These are phyloP conservation scores for Penicillium canescens DNA, from an alignment of 495 filamentous ascomycete species.

Conservation along the genomic window DNA sequence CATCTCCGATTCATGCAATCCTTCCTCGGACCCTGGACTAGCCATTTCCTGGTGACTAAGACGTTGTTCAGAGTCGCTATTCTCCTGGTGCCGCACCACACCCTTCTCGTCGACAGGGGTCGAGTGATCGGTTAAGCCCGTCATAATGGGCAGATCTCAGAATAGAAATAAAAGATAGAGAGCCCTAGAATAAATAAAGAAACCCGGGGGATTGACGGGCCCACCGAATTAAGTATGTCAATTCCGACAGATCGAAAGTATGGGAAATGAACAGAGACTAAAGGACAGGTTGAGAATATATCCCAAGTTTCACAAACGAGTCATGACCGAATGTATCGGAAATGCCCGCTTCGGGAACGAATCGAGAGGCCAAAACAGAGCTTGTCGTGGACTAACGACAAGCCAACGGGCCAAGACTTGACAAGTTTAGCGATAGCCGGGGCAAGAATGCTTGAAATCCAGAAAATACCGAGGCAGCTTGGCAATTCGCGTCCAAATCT, in stretches of 20 bases:
- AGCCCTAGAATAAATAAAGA: background rate
- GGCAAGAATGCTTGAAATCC: conserved; percentile 10
- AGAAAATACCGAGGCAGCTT: conserved; percentile 36
- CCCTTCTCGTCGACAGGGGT: conserved; percentile 30
- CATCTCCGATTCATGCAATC: conserved; percentile 21
- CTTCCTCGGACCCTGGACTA: conserved; percentile 15
- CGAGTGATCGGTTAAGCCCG: conserved; percentile 18
- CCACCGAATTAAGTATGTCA: background rate
- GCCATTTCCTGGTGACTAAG: conserved; percentile 29
- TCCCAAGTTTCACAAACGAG: background rate
- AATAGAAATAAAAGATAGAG: background rate
- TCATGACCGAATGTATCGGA: conserved; percentile 1
- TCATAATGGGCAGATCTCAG: conserved; percentile 11
- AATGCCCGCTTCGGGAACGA: conserved; percentile 7
- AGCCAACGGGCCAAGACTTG: background rate
- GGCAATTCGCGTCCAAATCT: conserved; percentile 1
- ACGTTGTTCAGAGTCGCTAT: conserved; percentile 15
- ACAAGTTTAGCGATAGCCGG: conserved; percentile 27
- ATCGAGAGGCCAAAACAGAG: background rate
- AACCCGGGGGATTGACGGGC: background rate
- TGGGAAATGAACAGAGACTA: background rate
- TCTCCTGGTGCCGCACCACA: conserved; percentile 11
- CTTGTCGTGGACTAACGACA: background rate
- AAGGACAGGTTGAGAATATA: background rate
- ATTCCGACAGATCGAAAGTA: background rate